A percentile compares a stretch with the other conserved stretches of the same genome.
phyloP scores from a whole-genome alignment of 1,139 yeast species.

The Diutina scorzettiae region DNA sequence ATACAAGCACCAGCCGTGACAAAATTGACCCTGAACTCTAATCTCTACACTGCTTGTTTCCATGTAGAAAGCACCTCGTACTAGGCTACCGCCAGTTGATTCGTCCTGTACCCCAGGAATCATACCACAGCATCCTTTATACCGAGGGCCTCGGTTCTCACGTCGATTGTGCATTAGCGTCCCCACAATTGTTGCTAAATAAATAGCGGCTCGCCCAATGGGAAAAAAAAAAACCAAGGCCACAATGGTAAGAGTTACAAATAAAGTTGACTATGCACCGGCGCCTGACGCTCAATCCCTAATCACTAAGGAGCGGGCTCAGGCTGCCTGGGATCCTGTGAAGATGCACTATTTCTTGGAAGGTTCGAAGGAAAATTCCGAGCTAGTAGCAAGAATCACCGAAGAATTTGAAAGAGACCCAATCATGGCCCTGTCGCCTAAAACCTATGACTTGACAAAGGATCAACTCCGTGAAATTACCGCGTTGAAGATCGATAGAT shows the following conservation, averaged over 20 bases:
- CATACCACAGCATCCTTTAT: no score
- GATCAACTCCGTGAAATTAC: slow-evolving; percentile 32
- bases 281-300: slow-evolving; percentile 27
- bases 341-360: slow-evolving; percentile 37
- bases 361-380: slow-evolving; percentile 26
- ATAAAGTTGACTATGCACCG: slow-evolving; percentile 9
- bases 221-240: no score
- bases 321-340: slow-evolving; percentile 25
- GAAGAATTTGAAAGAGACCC: slow-evolving; percentile 43
- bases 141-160: no score
- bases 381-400: slow-evolving; percentile 20
- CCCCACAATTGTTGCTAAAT: not conserved
- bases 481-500: slow-evolving; percentile 30
- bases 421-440: slow-evolving; percentile 24
- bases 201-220: not conserved
- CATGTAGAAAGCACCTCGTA: no score
- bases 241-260: slow-evolving; percentile 7
- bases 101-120: no score
- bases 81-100: no score
- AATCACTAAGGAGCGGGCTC: slow-evolving; percentile 25
- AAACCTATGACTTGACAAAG: slow-evolving; percentile 28
- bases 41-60: no score
- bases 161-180: no score
- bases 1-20: no score
- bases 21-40: no score